Conservation (phyloP, 108 stramenopile species). For the Cyclotella cryptica region DNA sequence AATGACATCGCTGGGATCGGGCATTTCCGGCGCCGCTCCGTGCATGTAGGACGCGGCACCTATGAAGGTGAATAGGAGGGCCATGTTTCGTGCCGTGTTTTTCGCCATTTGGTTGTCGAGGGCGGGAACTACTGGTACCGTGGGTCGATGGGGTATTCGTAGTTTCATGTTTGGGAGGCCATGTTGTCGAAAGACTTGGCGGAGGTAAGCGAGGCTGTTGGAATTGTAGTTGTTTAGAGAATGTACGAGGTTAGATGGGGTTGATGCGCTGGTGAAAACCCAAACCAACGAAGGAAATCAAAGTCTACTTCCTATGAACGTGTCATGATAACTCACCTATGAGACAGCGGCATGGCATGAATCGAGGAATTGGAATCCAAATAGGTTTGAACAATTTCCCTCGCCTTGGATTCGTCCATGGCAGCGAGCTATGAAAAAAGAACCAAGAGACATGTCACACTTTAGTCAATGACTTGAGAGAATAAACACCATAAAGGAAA, state of each 20-base stretch:
- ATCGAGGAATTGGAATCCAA: slow-evolving; percentile 68
- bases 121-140: not conserved
- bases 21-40: slow-evolving; percentile 22
- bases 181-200: slow-evolving; percentile 52
- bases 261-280: not conserved
- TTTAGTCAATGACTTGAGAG: too few species aligned
- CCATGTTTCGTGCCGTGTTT: slow-evolving; percentile 45
- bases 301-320: too few species aligned
- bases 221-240: too few species aligned
- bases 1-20: slow-evolving; percentile 36
- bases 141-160: slow-evolving; percentile 7
- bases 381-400: slow-evolving; percentile 63
- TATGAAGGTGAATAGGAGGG: slow-evolving; percentile 63
- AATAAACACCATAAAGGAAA: too few species aligned
- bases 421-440: slow-evolving; percentile 31
- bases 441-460: not conserved
- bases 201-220: slow-evolving; percentile 64
- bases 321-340: slow-evolving; percentile 31
- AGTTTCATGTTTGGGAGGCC: slow-evolving; percentile 24
- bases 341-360: slow-evolving; percentile 64
- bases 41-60: slow-evolving; percentile 57
- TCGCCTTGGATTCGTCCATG: slow-evolving; percentile 53
- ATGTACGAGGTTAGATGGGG: not conserved
- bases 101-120: slow-evolving; percentile 10
- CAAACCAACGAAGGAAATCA: too few species aligned